Evolutionary conservation across 805 yeast species (phyloP), one percentile per base, ranked within the genome.

Genomic region (Lachancea waltii): DNA sequence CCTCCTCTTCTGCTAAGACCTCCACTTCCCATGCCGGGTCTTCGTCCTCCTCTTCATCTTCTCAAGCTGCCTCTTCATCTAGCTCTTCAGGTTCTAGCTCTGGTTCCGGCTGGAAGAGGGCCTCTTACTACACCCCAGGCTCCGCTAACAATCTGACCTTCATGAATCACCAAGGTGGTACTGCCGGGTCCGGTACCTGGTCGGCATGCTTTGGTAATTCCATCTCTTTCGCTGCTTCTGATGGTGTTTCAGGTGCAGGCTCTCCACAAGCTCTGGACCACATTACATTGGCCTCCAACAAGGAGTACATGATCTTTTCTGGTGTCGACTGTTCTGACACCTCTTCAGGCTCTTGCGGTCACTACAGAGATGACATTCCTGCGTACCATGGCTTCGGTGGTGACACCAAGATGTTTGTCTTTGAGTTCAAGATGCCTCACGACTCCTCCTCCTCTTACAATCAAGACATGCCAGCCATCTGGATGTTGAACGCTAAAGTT

Each of bases 341-440:
- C 40, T 60, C 56, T 51, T 36, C 40, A 20, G 68, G 65, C 41
- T 73, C 64, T 47, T 90, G 97, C 74, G 96, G 96, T 46, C 85
- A 72, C 73, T 84, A 78, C 76, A 79, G 96, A 70, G 64, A 66
- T 4, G 85, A 80, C 39, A 85, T 80, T 47, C 95, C 95, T 51
- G 97, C 97, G 41, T 82, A 82, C 71, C 94, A 87, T 57, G 98
- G 97, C 29, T 92, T 90, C 63, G 81, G 75, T 33, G 98, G 98
- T 55, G 61, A 70, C 40, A 56, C 70, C 58, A 90, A 90, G 75
- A 77, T 90, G 60, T 89, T 92, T 63, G 81, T 86, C 36, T 85
- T 92, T 60, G 97, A 90, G 70, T 92, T 92, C 68, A 69, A 72
- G 60, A 92, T 92, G 98, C 98, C 98, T 48, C 58, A 74, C 43